Evolutionary conservation across 148 eudicot species (phyloP), one percentile per base, ranked within the genome.

Genomic region (Spergularia bocconei): DNA sequence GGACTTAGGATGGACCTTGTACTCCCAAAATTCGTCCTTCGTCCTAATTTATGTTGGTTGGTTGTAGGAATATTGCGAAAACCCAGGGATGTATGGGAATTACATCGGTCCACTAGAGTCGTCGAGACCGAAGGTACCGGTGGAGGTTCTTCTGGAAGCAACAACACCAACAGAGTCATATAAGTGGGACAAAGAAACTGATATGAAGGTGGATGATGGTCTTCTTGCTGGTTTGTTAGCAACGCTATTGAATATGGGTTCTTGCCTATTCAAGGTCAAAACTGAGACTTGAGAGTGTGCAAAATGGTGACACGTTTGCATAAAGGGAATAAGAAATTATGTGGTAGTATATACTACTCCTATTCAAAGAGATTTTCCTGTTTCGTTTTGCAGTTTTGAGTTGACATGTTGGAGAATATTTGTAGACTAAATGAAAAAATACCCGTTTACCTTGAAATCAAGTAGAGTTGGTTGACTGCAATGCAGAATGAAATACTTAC

Each of bases 111-210:
- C 91, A 4, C 19, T 91, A 79, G 76, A 75, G 77, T 54, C 69
- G 64, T 89, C 92, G 54, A 88, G 78, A 69, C 90, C 88, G 33
- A 82, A 78, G 82, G 81, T 88, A 59, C 88, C 85, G 16, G 85
- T 85, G 14, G 87, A 86, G 48, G 64, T 65, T 20, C 83, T 90
- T 38, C 70, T 86, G 52, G 88, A 85, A 81, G 94, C 89, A 75
- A 80, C 92, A 16, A 75, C 79, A 64, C 87, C 88, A 61, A 76
- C 83, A 53, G 60, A 78, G 53, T 91, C 89, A 69, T 84, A 84
- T 69, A 79, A 85, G 41, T 91, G 85, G 80, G 83, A 89, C 67
- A 52, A 85, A 56, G 86, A 80, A 85, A 89, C 92, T 51, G 91
- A 87, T 59, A 87, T 82, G 89, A 86, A 83, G 55, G 86, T 91